phyloP scores from a whole-genome alignment of 108 stramenopile species.

The Cyclotella atomus region DNA sequence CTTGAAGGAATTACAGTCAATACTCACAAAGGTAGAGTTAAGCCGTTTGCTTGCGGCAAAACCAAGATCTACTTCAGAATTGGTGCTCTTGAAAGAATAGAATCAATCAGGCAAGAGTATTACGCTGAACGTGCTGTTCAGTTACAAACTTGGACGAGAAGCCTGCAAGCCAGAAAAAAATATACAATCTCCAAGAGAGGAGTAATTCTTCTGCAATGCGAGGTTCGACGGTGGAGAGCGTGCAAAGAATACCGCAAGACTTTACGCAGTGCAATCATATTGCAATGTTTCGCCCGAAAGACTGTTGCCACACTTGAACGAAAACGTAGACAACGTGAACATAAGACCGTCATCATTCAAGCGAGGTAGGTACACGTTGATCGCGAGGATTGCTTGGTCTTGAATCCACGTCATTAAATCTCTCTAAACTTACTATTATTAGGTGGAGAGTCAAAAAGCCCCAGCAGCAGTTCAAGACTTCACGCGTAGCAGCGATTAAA shows the following conservation, averaged over 20 bases:
- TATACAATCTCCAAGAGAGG: constrained; percentile 49
- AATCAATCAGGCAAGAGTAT: constrained; percentile 67
- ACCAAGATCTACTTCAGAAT: constrained; percentile 87
- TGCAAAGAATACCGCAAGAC: constrained; percentile 29
- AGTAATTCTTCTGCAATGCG: constrained; percentile 50
- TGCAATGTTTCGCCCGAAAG: constrained; percentile 78
- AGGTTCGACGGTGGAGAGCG: constrained; percentile 41
- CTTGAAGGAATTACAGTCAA: constrained; percentile 38
- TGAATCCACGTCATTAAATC: too few species aligned
- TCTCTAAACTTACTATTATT: too few species aligned
- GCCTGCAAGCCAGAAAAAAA: constrained; percentile 32
- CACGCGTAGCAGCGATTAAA: constrained; percentile 19
- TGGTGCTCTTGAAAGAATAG: constrained; percentile 81
- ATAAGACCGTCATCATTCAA: constrained; percentile 73
- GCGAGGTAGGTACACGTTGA: constrained; percentile 58
- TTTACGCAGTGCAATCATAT: constrained; percentile 40
- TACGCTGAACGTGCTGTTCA: constrained; percentile 57
- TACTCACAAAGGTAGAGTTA: constrained; percentile 49
- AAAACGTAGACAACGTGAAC: constrained; percentile 46
- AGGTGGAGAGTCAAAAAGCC: constrained; percentile 51
- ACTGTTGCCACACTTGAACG: constrained; percentile 47
- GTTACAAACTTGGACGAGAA: constrained; percentile 63
- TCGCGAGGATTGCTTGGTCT: too few species aligned
- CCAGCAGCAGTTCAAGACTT: constrained; percentile 12
- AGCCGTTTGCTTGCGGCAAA: constrained; percentile 81